These are phyloP conservation scores for Vaccinium myrtillus DNA, from an alignment of 148 eudicot species.

Conservation along the genomic window DNA sequence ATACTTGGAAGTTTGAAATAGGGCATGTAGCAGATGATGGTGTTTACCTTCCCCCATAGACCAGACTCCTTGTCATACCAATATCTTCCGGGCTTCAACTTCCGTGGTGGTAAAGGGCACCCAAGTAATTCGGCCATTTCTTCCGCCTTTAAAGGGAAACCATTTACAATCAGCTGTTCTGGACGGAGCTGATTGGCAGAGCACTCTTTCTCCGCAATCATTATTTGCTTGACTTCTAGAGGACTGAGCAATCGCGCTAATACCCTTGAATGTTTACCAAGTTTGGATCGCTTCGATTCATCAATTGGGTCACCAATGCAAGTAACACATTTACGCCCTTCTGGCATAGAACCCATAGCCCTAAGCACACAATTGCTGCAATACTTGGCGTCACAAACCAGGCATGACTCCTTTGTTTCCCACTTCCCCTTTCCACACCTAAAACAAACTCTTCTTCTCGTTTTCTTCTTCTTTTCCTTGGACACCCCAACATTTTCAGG, in stretches of 20 bases:
- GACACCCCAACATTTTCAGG: slow-evolving; percentile 66
- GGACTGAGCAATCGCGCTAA: slow-evolving; percentile 78
- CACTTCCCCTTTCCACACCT: slow-evolving; percentile 95
- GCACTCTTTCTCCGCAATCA: slow-evolving; percentile 95
- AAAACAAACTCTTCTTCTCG: slow-evolving; percentile 59
- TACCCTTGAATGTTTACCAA: slow-evolving; percentile 83
- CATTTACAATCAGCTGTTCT: slow-evolving; percentile 82
- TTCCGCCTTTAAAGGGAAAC: slow-evolving; percentile 74
- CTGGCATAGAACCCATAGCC: slow-evolving; percentile 99
- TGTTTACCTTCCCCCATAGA: slow-evolving; percentile 90
- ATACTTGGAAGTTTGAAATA: not conserved
- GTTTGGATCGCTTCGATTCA: slow-evolving; percentile 67
- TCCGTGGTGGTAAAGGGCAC: slow-evolving; percentile 79
- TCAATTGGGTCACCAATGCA: slow-evolving; percentile 87
- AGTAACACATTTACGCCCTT: slow-evolving; percentile 96
- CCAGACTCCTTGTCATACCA: slow-evolving; percentile 99
- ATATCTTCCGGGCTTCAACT: slow-evolving; percentile 81
- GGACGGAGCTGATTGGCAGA: slow-evolving; percentile 96
- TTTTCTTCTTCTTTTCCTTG: slow-evolving; percentile 58
- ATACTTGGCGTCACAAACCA: slow-evolving; percentile 83
- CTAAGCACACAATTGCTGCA: slow-evolving; percentile 93
- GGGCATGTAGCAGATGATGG: not conserved
- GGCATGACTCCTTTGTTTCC: slow-evolving; percentile 81
- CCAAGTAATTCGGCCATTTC: slow-evolving; percentile 91
- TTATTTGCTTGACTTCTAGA: slow-evolving; percentile 88